phyloP scores from a whole-genome alignment of 179 eudicot genomes.

The Carnegiea gigantea region DNA sequence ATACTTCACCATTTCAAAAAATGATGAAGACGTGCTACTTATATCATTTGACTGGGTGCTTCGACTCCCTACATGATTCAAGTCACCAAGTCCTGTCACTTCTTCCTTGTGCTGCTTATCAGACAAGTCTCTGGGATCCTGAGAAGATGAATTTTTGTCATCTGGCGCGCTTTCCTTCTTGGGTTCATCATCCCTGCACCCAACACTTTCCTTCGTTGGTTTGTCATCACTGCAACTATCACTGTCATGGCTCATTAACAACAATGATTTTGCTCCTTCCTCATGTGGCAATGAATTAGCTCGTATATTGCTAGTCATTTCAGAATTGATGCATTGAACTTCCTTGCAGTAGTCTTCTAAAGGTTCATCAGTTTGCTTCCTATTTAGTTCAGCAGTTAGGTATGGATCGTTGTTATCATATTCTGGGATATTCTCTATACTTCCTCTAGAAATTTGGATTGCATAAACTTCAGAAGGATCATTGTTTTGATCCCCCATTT shows the following conservation, averaged over 20 bases:
- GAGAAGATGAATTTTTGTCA: constrained; percentile 12
- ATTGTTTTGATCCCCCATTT: constrained; percentile 21
- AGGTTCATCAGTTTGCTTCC: constrained; percentile 17
- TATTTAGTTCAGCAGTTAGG: constrained; percentile 12
- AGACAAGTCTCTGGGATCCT: constrained; percentile 15
- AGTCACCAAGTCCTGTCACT: constrained; percentile 15
- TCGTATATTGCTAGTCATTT: constrained; percentile 13
- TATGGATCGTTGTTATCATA: constrained; percentile 16
- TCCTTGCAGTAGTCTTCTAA: constrained; percentile 41
- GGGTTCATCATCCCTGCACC: neutral
- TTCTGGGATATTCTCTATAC: constrained; percentile 16
- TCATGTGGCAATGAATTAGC: constrained; percentile 11
- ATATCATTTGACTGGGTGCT: constrained; percentile 14
- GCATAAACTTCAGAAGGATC: constrained; percentile 21
- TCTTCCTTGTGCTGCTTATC: constrained; percentile 19
- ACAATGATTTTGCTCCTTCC: constrained; percentile 25
- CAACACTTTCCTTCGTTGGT: constrained; percentile 5
- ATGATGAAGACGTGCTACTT: constrained; percentile 17
- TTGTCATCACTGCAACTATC: constrained; percentile 17
- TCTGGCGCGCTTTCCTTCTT: constrained; percentile 14
- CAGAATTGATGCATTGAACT: constrained; percentile 43
- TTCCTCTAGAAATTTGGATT: constrained; percentile 11
- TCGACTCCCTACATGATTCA: constrained; percentile 15
- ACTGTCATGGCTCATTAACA: constrained; percentile 17
- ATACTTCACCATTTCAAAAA: constrained; percentile 26